phyloP scores from a whole-genome alignment of 2,329 filamentous ascomycete genomes.

The Pseudovirgaria hyperparasitica region DNA sequence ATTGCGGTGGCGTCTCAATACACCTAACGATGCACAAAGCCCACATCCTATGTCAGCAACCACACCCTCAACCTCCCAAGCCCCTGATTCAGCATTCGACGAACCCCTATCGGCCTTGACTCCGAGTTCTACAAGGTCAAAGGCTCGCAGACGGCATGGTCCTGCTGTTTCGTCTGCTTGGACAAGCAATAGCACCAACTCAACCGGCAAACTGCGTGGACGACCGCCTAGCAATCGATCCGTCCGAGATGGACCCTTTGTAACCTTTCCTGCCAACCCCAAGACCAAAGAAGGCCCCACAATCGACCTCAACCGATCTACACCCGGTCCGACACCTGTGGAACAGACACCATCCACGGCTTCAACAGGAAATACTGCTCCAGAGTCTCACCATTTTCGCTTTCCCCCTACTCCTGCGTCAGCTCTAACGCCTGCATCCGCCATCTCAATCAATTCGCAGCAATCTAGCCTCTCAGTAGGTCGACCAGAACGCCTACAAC shows the following conservation, averaged over 20 bases:
- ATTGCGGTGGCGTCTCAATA: conserved; percentile 38
- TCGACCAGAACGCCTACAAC: conserved; percentile 40
- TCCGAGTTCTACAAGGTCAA: conserved; percentile 40
- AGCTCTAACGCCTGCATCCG: conserved; percentile 26
- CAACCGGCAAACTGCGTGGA: conserved; percentile 61
- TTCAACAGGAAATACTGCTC: conserved; percentile 11
- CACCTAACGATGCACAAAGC: conserved; percentile 48
- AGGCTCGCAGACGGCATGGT: conserved; percentile 55
- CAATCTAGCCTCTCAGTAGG: conserved; percentile 12
- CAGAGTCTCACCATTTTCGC: conserved; percentile 22
- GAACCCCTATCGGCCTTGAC: conserved; percentile 67
- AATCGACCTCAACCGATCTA: conserved; percentile 30
- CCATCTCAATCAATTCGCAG: conserved; percentile 18
- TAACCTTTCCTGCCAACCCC: conserved; percentile 54
- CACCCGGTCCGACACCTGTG: conserved; percentile 28
- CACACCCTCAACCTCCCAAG: conserved; percentile 47
- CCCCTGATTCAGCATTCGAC: conserved; percentile 34
- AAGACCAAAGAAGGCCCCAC: conserved; percentile 34
- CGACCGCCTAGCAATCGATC: conserved; percentile 63
- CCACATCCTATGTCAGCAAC: conserved; percentile 70
- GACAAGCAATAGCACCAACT: conserved; percentile 51
- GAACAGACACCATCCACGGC: conserved; percentile 29
- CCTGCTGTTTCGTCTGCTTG: conserved; percentile 86
- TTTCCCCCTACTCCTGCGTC: conserved; percentile 27
- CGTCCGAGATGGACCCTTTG: conserved; percentile 54